A percentile compares a stretch with the other conserved stretches of the same genome.
phyloP scores from a whole-genome alignment of 768 basidiomycete species.

The Russula sp. region DNA sequence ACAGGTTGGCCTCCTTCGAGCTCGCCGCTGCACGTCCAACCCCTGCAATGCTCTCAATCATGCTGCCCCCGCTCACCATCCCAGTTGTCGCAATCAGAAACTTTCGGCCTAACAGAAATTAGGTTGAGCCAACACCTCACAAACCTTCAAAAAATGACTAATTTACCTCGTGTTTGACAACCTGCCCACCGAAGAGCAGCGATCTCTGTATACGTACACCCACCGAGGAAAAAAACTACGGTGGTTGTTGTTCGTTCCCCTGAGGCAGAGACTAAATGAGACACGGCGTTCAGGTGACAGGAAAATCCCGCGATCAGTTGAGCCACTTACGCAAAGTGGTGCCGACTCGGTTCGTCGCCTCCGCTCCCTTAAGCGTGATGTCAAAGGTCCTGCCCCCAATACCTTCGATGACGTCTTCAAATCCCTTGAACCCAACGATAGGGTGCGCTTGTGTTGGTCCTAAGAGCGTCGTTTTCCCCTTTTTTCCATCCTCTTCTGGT shows the following conservation, averaged over 20 bases:
- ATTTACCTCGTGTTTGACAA: slow-evolving; percentile 70
- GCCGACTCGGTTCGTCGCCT: slow-evolving; percentile 26
- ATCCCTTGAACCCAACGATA: slow-evolving; percentile 94
- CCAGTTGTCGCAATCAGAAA: slow-evolving; percentile 91
- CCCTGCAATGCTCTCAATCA: slow-evolving; percentile 62
- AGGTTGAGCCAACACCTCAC: neutral
- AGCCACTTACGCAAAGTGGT: slow-evolving; percentile 31
- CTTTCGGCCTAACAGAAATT: slow-evolving; percentile 53
- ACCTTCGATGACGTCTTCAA: slow-evolving; percentile 78
- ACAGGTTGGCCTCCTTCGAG: slow-evolving; percentile 40
- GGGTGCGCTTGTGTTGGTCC: slow-evolving; percentile 78
- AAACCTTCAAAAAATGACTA: neutral
- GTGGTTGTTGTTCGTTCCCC: slow-evolving; percentile 70
- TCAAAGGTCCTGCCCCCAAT: slow-evolving; percentile 88
- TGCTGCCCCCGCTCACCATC: slow-evolving; percentile 71
- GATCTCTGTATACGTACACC: slow-evolving; percentile 96
- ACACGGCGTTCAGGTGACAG: neutral
- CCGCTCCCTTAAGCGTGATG: slow-evolving; percentile 44
- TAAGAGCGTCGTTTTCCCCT: slow-evolving; percentile 32
- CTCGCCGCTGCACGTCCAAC: slow-evolving; percentile 30
- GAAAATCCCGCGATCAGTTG: neutral
- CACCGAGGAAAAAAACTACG: slow-evolving; percentile 93
- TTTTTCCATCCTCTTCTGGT: slow-evolving; percentile 33
- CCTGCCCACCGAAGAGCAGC: slow-evolving; percentile 91
- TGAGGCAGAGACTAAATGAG: slow-evolving; percentile 21